Evolutionary conservation across 2,329 filamentous ascomycete species (phyloP).

Genomic region (Botrytis porri): DNA sequence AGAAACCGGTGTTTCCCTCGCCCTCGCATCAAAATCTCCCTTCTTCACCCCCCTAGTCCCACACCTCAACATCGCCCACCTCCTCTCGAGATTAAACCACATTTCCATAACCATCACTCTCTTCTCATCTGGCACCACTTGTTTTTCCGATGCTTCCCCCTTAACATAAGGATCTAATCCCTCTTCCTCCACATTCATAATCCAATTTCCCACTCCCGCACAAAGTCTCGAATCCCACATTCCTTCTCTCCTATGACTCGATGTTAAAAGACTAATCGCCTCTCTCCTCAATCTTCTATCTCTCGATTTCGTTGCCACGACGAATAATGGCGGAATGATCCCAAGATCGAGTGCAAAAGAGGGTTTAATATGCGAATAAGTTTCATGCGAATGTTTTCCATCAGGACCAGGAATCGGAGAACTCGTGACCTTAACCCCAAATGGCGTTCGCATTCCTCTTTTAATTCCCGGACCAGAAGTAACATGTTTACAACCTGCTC

Average conservation of each 20-base stretch:
- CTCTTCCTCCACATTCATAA: conserved; percentile 41
- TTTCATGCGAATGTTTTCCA: conserved; percentile 12
- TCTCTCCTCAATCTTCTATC: conserved; percentile 31
- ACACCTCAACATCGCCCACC: conserved; percentile 34
- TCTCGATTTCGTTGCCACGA: conserved; percentile 35
- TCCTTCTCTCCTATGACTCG: conserved; percentile 34
- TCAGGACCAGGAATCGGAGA: conserved; percentile 5
- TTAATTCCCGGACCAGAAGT: conserved; percentile 24
- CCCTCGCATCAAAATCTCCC: conserved; percentile 30
- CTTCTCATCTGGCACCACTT: conserved; percentile 28
- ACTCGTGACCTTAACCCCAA: conserved; percentile 7
- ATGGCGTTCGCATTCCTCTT: neutral
- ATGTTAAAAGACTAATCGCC: conserved; percentile 31
- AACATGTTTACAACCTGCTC: conserved; percentile 20
- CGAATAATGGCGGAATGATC: conserved; percentile 36
- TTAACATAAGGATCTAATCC: conserved; percentile 43
- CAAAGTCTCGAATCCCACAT: conserved; percentile 37
- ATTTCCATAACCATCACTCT: conserved; percentile 39
- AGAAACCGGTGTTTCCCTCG: conserved; percentile 26
- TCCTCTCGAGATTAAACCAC: conserved; percentile 34
- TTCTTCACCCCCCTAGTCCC: conserved; percentile 33
- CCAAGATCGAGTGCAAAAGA: conserved; percentile 41
- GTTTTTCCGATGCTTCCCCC: conserved; percentile 53
- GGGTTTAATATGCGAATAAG: conserved; percentile 39
- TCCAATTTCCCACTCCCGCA: conserved; percentile 30